Evolutionary conservation across 179 eudicot species (phyloP), one percentile per base, ranked within the genome.

Genomic region (Patellifolia procumbens): DNA sequence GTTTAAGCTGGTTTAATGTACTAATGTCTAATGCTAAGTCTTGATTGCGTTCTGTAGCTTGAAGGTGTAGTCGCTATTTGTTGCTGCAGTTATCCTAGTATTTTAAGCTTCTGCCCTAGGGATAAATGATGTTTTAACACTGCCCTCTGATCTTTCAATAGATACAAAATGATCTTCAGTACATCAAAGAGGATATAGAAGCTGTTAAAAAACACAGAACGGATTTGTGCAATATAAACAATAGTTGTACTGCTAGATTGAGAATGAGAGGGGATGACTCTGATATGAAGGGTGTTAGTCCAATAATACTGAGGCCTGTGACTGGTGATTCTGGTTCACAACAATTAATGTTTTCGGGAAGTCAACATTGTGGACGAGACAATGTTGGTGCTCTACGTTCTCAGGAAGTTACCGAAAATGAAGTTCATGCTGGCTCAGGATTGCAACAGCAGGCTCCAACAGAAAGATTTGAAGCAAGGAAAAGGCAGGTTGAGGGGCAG

Each of bases 151-250:
- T 74, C 60, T 80, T 52, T 62, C 28, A 76, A 67, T 74, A 94
- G 98, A 79, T 91, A 70, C 91, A 91, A 87, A 75, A 76, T 62
- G 96, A 93, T 75, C 92, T 93, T 53, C 87, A 84, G 79, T 88
- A 82, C 82, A 87, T 94, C 67, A 87, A 87, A 80, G 97, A 94
- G 80, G 97, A 94, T 76, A 83, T 90, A 70, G 79, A 73, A 75
- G 81, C 81, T 78, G 91, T 94, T 24, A 89, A 88, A 85, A 87
- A 86, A 77, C 80, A 78, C 77, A 87, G 83, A 76, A 62, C 83
- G 73, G 88, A 84, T 20, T 71, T 90, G 76, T 83, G 76, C 37
- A 78, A 83, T 39, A 80, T 75, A 52, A 86, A 82, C 58, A 84
- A 85, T 68, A 85, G 89, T 80, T 81, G 64, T 83, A 79, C 87